Evolutionary conservation across 2,329 filamentous ascomycete genomes (phyloP).

Genomic region (Nectriaceae sp.): DNA sequence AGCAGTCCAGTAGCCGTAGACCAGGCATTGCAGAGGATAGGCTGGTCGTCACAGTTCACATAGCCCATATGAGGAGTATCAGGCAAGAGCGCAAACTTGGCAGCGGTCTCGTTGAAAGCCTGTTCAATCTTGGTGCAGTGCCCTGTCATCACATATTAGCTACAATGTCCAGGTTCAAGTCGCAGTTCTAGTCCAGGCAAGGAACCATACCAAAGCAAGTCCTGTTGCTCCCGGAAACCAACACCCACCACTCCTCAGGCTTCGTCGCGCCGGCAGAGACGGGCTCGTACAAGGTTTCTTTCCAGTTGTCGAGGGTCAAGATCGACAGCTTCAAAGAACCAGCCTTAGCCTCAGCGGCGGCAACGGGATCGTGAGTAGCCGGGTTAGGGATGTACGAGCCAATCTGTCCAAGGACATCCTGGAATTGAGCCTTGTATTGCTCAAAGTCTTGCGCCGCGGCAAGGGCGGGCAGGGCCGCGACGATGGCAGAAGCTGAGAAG

Average conservation of each 20-base stretch:
- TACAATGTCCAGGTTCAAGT: neutral
- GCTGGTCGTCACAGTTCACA: slow-evolving; percentile 74
- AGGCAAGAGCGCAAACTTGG: slow-evolving; percentile 62
- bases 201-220: slow-evolving; percentile 71
- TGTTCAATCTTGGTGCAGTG: slow-evolving; percentile 64
- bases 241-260: slow-evolving; percentile 76
- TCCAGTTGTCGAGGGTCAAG: slow-evolving; percentile 71
- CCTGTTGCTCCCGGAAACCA: slow-evolving; percentile 75
- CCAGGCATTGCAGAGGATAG: slow-evolving; percentile 76
- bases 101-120: slow-evolving; percentile 67
- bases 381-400: slow-evolving; percentile 53
- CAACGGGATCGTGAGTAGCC: slow-evolving; percentile 42
- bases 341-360: slow-evolving; percentile 44
- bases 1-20: slow-evolving; percentile 64
- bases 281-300: slow-evolving; percentile 63
- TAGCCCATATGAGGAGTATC: slow-evolving; percentile 67
- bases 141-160: slow-evolving; percentile 45
- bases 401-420: slow-evolving; percentile 64
- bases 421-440: slow-evolving; percentile 64
- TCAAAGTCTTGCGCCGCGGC: slow-evolving; percentile 54
- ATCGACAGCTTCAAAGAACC: slow-evolving; percentile 46
- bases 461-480: slow-evolving; percentile 59
- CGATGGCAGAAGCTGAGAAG: slow-evolving; percentile 52
- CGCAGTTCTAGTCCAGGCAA: too few species aligned
- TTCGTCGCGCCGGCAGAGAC: slow-evolving; percentile 59